Evolutionary conservation across 192 early-diverging fungal species (phyloP), one percentile per base, ranked within the genome.

Genomic region (Hyaloraphidium curvatum): DNA sequence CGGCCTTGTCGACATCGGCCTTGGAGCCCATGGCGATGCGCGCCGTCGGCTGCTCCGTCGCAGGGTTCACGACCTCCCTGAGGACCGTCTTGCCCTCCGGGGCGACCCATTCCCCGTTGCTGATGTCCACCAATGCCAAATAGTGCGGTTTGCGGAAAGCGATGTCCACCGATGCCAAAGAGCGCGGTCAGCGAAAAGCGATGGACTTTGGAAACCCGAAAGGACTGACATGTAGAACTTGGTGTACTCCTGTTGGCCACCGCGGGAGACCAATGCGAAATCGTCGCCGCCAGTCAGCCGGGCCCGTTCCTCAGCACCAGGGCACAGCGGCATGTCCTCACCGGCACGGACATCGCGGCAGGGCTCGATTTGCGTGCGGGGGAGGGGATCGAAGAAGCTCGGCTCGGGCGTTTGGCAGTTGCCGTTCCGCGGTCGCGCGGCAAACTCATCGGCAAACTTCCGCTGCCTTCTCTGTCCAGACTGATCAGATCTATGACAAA

Each of bases 71-170:
- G 4, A 48, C 43, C 17, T 48, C 43, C 17, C 25, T 14, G 11
- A 25, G 14, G 19, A 14, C 17, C 7, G 25, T 25, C 7, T 14
- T 14, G 7, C 43, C 43, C 11, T 22, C 43, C 7, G 43, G 43
- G 43, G 14, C 43, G 4, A 48, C 43, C 43, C 43, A 48, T 25
- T 48, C 7, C 43, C 14, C 5, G 19, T 48, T 7, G 14, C 43
- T 87, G 69, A 48, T 87, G 79, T 50, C 84, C 82, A n/a, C 63
- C 63, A 9, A 63, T 65, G 41, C 58, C 28, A 30, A 58, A 65
- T n/a, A n/a, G n/a, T n/a, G n/a, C n/a, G n/a, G n/a, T 4, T 2
- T 3, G 25, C 60, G 9, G 50, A 67, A 41, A 28, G 65, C 60
- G 28, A n/a, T 48, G 2, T 29, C 59, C 28, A 30, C 51, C 5